Base-by-base conservation (phyloP, 2,329 filamentous ascomycete species). In the Chaetomium strumarium region DNA sequence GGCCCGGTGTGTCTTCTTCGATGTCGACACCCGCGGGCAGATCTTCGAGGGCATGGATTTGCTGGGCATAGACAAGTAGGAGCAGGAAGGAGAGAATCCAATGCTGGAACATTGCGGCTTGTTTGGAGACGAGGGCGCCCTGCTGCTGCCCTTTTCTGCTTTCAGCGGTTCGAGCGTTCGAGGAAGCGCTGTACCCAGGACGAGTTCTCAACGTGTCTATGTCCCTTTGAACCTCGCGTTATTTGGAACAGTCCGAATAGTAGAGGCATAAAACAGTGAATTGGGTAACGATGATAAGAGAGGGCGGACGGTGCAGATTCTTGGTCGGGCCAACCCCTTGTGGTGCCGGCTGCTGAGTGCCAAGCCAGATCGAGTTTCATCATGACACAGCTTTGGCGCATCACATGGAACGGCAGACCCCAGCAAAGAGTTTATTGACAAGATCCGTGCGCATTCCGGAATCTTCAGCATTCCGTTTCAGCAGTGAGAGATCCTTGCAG, bases 1-100 rank as follows among this genome's bases (percentile, higher is more conserved):
- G 62, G 24, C 61, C 63, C 0, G 53, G 38, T 16, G 44, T 60
- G 49, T 63, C 61, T 44, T 65, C 58, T 16, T 59, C 45, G 19
- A 62, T 51, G 51, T 58, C 37, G 49, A 55, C 58, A 33, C 41
- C 30, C 2, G 58, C 51, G 14, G 54, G 55, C 17, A 58, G 47
- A 36, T 55, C 39, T 17, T 51, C 46, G 38, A 55, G 34, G 38
- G 47, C 41, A 13, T 38, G 33, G 16, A 20, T 11, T 41, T 5
- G 50, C 39, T 16, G n/a, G 13, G 41, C 16, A 11, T 29, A 5
- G 40, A 38, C 7, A 11, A 44, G 19, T 11, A 46, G 8, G 24
- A 55, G 11, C 14, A 51, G 34, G 24, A 52, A 12, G 19, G 53
- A 6, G 17, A 42, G 13, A 36, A 16, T 14, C 17, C 37, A 30